Percentiles rank a stretch among this genome's conserved stretches.
phyloP scores from a whole-genome alignment of 345 rosid genomes.

The Diplotaxis tenuifolia region DNA sequence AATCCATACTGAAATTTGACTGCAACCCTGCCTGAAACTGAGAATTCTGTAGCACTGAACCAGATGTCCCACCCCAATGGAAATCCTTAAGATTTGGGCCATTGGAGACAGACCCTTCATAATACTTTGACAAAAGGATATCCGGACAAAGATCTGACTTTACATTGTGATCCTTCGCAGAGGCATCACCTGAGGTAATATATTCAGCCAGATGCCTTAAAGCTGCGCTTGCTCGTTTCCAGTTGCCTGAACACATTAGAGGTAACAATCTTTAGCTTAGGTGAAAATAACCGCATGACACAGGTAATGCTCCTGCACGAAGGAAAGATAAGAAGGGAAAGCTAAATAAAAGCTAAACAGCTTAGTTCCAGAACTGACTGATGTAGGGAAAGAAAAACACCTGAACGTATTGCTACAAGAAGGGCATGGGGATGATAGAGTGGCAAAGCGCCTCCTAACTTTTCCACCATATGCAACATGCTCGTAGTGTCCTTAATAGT shows the following conservation, averaged over 20 bases:
- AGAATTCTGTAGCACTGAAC: conserved; percentile 42
- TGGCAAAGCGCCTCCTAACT: conserved; percentile 58
- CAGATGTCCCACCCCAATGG: conserved; percentile 62
- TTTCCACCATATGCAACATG: conserved; percentile 55
- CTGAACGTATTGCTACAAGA: conserved; percentile 69
- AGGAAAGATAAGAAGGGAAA: conserved; percentile 37
- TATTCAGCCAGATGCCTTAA: conserved; percentile 69
- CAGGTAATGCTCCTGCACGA: conserved; percentile 33
- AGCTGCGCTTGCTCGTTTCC: conserved; percentile 81
- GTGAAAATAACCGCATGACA: conserved; percentile 33
- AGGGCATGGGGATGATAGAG: conserved; percentile 76
- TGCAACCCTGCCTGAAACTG: conserved; percentile 46
- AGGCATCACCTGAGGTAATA: conserved; percentile 43
- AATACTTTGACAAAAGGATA: conserved; percentile 60
- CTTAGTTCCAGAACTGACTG: conserved; percentile 28
- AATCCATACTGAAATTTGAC: conserved; percentile 38
- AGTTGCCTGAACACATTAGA: conserved; percentile 69
- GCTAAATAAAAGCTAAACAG: conserved; percentile 37
- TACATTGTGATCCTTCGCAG: conserved; percentile 37
- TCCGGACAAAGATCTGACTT: conserved; percentile 50
- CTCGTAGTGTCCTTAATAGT: conserved; percentile 42
- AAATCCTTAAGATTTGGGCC: conserved; percentile 47
- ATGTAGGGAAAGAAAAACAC: conserved; percentile 36
- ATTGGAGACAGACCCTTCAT: conserved; percentile 59
- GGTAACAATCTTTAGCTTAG: conserved; percentile 39